Base-by-base conservation (phyloP, 768 basidiomycete genomes). In the Mycena amicta region DNA sequence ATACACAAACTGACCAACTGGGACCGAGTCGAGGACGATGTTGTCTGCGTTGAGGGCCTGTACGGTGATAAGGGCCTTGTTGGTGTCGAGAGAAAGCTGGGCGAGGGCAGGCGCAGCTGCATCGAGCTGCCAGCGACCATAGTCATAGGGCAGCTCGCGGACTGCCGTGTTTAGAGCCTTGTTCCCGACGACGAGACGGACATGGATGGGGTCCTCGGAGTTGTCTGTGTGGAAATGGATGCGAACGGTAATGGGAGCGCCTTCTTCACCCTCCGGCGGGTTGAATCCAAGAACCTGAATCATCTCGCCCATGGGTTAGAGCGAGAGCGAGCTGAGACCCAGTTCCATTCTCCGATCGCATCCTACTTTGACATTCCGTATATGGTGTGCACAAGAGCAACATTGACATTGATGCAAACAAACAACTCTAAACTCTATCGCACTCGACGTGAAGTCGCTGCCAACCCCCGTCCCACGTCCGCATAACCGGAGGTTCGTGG, bases 1-100 rank as follows among this genome's bases (percentile, higher is more conserved):
- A 66, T 88, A 92, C 30, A 81, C 80, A 71, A 90, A 92, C 60
- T 85, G 80, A 55, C 90, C 92, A 71, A 90, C 89, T 15, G 82
- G 81, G 55, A 87, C 79, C 0, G 84, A 80, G 65, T 90, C 89
- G 18, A 92, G 68, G 33, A 90, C 68, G 30, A 70, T 61, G 60
- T 83, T 80, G 18, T 81, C 74, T 53, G 77, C 73, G 71, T 83
- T 80, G 54, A 90, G 74, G 12, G 84, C 85, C 68, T 89, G 85
- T 26, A 89, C 83, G 18, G 84, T 83, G 52, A 89, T 74, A 6
- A 80, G 76, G 33, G 84, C 77, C 55, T 77, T 82, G 41, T 57
- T 52, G 78, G 57, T 0, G 76, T 76, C 37, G 74, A 46, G 45
- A 11, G 74, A 66, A 49, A 77, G 75, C 40, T 74, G 71, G n/a